Evolutionary conservation across 768 basidiomycete species (phyloP).

Genomic region (Galerina sulciceps): DNA sequence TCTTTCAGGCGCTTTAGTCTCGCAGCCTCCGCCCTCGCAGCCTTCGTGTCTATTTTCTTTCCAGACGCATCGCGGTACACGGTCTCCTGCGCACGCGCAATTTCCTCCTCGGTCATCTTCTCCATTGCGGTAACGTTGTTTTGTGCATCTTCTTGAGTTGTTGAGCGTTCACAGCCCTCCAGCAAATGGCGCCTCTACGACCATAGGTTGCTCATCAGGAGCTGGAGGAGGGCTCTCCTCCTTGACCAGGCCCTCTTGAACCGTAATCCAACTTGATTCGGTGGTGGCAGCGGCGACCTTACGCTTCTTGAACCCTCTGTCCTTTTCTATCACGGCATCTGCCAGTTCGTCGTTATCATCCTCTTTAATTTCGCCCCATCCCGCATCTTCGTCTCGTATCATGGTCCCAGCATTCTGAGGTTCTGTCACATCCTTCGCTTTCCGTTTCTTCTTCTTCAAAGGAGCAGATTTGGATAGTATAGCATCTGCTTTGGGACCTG

Average conservation of each 20-base stretch:
- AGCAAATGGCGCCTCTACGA: slow-evolving; percentile 56
- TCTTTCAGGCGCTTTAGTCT: slow-evolving; percentile 78
- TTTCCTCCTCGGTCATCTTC: slow-evolving; percentile 53
- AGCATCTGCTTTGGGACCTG: slow-evolving; percentile 94
- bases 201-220: slow-evolving; percentile 69
- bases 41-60: slow-evolving; percentile 86
- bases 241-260: slow-evolving; percentile 55
- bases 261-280: slow-evolving; percentile 69
- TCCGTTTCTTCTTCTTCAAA: slow-evolving; percentile 82
- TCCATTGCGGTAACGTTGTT: slow-evolving; percentile 35
- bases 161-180: slow-evolving; percentile 83
- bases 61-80: slow-evolving; percentile 93
- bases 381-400: slow-evolving; percentile 73
- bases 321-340: slow-evolving; percentile 73
- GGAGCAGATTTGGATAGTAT: slow-evolving; percentile 72
- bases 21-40: slow-evolving; percentile 84
- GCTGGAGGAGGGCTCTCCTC: slow-evolving; percentile 54
- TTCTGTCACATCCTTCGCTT: slow-evolving; percentile 37
- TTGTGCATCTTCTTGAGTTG: slow-evolving; percentile 70
- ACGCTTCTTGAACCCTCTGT: slow-evolving; percentile 82
- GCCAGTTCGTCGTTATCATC: slow-evolving; percentile 60
- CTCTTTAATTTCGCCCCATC: slow-evolving; percentile 58
- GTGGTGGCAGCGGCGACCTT: slow-evolving; percentile 40
- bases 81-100: slow-evolving; percentile 79
- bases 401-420: slow-evolving; percentile 31